Conservation (phyloP, 352 stramenopile genomes). For the Phytophthora sp. region DNA sequence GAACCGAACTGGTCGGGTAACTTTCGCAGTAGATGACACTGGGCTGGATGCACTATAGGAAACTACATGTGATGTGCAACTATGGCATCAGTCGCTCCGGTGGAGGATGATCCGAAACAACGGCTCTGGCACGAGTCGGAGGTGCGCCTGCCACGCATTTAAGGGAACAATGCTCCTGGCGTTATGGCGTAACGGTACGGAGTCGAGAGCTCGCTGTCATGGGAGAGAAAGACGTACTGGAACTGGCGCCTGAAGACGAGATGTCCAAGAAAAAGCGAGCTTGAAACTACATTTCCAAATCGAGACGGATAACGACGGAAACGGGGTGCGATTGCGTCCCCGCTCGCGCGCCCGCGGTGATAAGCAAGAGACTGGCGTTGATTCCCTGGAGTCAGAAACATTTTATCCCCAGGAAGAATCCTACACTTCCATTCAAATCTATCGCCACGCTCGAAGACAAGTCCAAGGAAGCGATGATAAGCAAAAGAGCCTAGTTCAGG, state of each 20-base stretch:
- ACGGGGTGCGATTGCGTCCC: slow-evolving; percentile 2
- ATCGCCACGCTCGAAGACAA: too few species aligned
- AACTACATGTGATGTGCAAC: slow-evolving; percentile 1
- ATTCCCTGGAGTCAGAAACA: background rate
- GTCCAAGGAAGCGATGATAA: too few species aligned
- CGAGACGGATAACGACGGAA: slow-evolving; percentile 9
- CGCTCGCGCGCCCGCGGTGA: slow-evolving; percentile 9
- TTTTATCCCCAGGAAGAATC: too few species aligned
- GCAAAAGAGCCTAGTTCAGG: too few species aligned
- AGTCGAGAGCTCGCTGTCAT: slow-evolving; percentile 1
- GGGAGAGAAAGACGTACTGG: slow-evolving; percentile 10
- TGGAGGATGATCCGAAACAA: background rate
- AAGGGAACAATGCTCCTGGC: background rate
- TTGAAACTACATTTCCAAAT: slow-evolving; percentile 14
- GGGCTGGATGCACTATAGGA: too few species aligned
- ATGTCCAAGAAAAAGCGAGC: background rate
- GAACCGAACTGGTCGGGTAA: background rate
- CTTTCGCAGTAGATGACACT: too few species aligned
- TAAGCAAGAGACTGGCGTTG: slow-evolving; percentile 1
- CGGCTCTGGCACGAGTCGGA: slow-evolving; percentile 2
- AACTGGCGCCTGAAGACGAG: slow-evolving; percentile 2
- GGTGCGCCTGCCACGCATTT: slow-evolving; percentile 2
- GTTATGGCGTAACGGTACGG: slow-evolving; percentile 13
- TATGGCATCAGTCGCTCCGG: background rate
- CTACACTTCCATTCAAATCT: too few species aligned